These are phyloP conservation scores for Globisporangium solare DNA, from an alignment of 352 stramenopile genomes.

Conservation along the genomic window DNA sequence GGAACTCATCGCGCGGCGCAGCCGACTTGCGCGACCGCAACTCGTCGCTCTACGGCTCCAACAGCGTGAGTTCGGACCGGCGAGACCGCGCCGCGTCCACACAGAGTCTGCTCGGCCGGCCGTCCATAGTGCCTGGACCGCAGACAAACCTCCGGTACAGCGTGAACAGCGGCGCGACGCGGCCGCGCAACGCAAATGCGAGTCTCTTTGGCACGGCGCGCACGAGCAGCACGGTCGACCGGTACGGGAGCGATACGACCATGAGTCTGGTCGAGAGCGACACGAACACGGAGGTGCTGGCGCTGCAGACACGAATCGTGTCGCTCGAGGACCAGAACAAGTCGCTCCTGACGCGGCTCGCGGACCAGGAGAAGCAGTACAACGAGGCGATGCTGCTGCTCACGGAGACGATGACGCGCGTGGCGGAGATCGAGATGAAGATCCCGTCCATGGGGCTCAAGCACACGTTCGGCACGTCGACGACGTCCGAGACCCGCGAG, in stretches of 20 bases:
- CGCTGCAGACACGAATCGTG: slow-evolving; percentile 47
- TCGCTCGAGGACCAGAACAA: slow-evolving; percentile 76
- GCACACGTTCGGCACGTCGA: slow-evolving; percentile 39
- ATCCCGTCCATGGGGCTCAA: slow-evolving; percentile 44
- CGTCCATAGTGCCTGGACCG: slow-evolving; percentile 38
- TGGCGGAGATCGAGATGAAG: slow-evolving; percentile 80
- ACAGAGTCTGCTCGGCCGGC: slow-evolving; percentile 36
- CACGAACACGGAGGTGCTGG: slow-evolving; percentile 36
- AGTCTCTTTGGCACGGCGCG: slow-evolving; percentile 9
- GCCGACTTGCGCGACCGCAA: background rate
- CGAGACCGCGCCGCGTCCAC: slow-evolving; percentile 40
- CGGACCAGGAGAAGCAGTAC: slow-evolving; percentile 82
- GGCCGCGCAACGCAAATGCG: slow-evolving; percentile 14
- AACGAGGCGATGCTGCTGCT: slow-evolving; percentile 83
- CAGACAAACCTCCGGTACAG: slow-evolving; percentile 52
- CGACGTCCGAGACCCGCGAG: slow-evolving; percentile 45
- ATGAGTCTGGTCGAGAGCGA: slow-evolving; percentile 54
- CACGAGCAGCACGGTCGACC: slow-evolving; percentile 30
- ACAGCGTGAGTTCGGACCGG: slow-evolving; percentile 18
- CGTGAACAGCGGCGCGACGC: slow-evolving; percentile 24
- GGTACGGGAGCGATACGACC: slow-evolving; percentile 46
- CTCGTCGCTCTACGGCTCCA: slow-evolving; percentile 1
- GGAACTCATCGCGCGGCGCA: slow-evolving; percentile 9
- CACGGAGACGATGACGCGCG: slow-evolving; percentile 80
- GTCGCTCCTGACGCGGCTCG: slow-evolving; percentile 54